These are phyloP conservation scores for Apophysomyces variabilis DNA, from an alignment of 371 early-diverging fungal genomes.

Conservation along the genomic window DNA sequence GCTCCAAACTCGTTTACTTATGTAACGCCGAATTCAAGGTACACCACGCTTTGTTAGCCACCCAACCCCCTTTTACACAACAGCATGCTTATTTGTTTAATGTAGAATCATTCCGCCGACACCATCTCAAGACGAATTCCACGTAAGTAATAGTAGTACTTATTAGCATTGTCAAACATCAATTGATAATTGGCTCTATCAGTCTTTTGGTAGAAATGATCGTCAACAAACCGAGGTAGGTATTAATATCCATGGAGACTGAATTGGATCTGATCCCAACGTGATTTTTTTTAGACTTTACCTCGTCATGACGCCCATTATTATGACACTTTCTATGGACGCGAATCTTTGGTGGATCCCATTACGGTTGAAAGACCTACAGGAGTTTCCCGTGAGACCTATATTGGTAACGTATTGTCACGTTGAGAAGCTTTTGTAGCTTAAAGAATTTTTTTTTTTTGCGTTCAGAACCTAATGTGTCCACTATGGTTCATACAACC, in stretches of 20 bases:
- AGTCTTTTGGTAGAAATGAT: conserved; percentile 10
- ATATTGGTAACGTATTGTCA: conserved; percentile 26
- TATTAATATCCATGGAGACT: neutral
- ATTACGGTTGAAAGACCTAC: conserved; percentile 13
- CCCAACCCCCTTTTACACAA: neutral
- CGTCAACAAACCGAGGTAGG: conserved; percentile 11
- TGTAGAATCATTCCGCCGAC: conserved; percentile 10
- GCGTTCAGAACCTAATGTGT: conserved; percentile 25
- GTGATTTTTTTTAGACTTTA: neutral
- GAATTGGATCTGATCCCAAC: no score
- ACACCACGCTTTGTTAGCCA: neutral
- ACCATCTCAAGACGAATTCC: neutral
- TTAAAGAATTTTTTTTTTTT: neutral
- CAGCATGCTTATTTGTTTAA: neutral
- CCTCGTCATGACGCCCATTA: conserved; percentile 13
- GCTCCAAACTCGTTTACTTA: conserved; percentile 15
- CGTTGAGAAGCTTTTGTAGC: neutral
- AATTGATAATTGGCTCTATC: conserved; percentile 11
- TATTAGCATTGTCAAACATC: neutral
- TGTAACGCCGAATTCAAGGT: conserved; percentile 27
- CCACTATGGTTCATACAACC: conserved; percentile 26
- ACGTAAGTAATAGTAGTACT: neutral
- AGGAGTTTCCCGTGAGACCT: conserved; percentile 27
- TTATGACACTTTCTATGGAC: conserved; percentile 28
- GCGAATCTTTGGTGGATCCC: conserved; percentile 37